Evolutionary conservation across 2,329 filamentous ascomycete genomes (phyloP), one percentile per base, ranked within the genome.

Genomic region (Arthrinium puccinioides): DNA sequence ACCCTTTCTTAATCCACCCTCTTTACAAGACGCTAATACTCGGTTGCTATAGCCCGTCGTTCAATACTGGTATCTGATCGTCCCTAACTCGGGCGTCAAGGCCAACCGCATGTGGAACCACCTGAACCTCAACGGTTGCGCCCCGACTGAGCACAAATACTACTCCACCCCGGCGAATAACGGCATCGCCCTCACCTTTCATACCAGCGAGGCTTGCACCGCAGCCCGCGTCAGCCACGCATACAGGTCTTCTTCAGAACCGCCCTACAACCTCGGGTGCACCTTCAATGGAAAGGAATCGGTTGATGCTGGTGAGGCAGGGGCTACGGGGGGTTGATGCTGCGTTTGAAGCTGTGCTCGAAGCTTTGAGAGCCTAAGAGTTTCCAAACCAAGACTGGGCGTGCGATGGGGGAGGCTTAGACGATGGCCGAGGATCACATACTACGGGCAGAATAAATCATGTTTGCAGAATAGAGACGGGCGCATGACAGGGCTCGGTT

Each of bases 201-300:
- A 37, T 15, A 37, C 34, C 25, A 37, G 34, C 19, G 34, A 37
- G 34, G 34, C 34, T 16, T 37, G 34, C 24, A 37, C 34, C 26
- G 25, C 34, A 11, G n/a, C 23, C 15, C 24, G 34, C 18, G 34
- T 37, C 24, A 37, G 34, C 25, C 14, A 37, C 29, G 58, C 67
- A 2, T 66, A 65, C 41, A 37, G 53, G 37, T 51, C 52, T 16
- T 25, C 39, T 24, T 30, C 36, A n/a, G 21, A 26, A 26, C 36
- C 36, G 18, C 14, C 36, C n/a, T 32, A 27, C 31, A 26, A 39
- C 15, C 11, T 30, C 14, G 27, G 18, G 9, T 37, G 34, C 19
- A 8, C 18, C 8, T 37, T 37, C 19, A 37, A n/a, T n/a, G 8
- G 19, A 5, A 37, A 37, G 19, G 25, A 37, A n/a, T n/a, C n/a